Evolutionary conservation across 176 grass and related monocot genomes (phyloP).

Genomic region (Poa annua): DNA sequence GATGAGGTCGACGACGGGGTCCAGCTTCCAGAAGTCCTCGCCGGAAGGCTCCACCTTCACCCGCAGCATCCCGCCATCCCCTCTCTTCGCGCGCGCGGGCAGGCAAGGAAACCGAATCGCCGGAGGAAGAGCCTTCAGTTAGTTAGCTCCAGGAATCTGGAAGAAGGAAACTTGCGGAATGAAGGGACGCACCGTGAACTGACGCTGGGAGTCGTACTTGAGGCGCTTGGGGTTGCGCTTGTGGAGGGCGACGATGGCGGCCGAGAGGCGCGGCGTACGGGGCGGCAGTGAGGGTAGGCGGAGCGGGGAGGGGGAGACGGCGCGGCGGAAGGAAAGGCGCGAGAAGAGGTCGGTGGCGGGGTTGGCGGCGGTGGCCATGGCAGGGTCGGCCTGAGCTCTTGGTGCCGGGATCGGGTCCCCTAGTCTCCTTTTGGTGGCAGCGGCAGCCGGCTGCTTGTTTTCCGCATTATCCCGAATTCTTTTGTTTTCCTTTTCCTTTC

Average conservation of each 20-base stretch:
- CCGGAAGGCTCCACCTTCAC: conserved; percentile 75
- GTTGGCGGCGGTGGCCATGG: conserved; percentile 15
- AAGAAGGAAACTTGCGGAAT: background rate
- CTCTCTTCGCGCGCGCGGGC: conserved; percentile 50
- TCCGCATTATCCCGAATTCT: conserved; percentile 16
- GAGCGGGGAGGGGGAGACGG: conserved; percentile 24
- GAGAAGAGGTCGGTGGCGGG: conserved; percentile 32
- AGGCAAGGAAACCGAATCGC: background rate
- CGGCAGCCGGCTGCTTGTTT: background rate
- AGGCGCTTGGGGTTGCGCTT: conserved; percentile 92
- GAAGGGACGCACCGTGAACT: conserved; percentile 59
- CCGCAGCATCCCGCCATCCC: conserved; percentile 64
- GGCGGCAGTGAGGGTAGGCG: background rate
- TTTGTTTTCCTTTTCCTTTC: background rate
- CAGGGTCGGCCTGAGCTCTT: conserved; percentile 4
- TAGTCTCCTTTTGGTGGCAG: background rate
- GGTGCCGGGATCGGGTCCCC: conserved; percentile 11
- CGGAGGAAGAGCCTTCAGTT: background rate
- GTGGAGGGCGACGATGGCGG: conserved; percentile 54
- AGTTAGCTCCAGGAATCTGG: background rate
- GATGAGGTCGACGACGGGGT: conserved; percentile 71
- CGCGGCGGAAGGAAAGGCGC: conserved; percentile 40
- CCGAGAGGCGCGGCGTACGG: conserved; percentile 15
- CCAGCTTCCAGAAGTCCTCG: conserved; percentile 82
- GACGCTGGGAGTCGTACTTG: conserved; percentile 74